phyloP scores from a whole-genome alignment of 108 stramenopile genomes.

The Cyclotella sp. region DNA sequence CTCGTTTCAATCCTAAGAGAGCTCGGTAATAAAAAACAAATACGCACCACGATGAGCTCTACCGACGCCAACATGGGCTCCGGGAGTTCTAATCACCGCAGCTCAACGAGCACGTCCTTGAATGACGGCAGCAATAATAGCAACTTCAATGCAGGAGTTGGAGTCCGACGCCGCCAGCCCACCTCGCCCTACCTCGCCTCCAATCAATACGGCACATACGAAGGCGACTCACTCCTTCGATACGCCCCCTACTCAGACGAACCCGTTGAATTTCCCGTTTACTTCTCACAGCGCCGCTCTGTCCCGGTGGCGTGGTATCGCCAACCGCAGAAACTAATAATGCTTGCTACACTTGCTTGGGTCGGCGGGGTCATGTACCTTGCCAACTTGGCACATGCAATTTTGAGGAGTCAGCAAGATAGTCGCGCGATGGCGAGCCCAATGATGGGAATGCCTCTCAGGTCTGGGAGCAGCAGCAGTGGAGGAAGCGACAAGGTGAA shows the following conservation, averaged over 20 bases:
- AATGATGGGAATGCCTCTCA: constrained; percentile 18
- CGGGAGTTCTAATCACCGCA: neutral
- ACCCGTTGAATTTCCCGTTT: neutral
- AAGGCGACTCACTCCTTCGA: constrained; percentile 31
- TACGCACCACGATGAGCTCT: neutral
- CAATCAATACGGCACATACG: constrained; percentile 33
- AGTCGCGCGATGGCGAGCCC: neutral
- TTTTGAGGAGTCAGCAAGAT: constrained; percentile 29
- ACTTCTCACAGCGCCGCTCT: constrained; percentile 8
- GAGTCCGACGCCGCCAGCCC: constrained; percentile 30
- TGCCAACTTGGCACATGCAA: constrained; percentile 38
- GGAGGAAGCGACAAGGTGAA: neutral
- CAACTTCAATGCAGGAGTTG: too few relatives aligned
- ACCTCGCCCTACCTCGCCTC: constrained; percentile 9
- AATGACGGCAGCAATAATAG: neutral
- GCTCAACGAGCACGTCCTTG: neutral
- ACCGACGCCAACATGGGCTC: constrained; percentile 1
- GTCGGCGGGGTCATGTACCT: constrained; percentile 43
- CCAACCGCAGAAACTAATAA: constrained; percentile 27
- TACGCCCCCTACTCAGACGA: constrained; percentile 4
- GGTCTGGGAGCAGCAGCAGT: neutral
- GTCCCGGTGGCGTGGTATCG: constrained; percentile 27
- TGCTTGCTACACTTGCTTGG: constrained; percentile 31
- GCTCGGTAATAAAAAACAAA: neutral
- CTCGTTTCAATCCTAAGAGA: too few relatives aligned